Base-by-base conservation (phyloP, 306 rosid genomes). In the Vigna mungo region DNA sequence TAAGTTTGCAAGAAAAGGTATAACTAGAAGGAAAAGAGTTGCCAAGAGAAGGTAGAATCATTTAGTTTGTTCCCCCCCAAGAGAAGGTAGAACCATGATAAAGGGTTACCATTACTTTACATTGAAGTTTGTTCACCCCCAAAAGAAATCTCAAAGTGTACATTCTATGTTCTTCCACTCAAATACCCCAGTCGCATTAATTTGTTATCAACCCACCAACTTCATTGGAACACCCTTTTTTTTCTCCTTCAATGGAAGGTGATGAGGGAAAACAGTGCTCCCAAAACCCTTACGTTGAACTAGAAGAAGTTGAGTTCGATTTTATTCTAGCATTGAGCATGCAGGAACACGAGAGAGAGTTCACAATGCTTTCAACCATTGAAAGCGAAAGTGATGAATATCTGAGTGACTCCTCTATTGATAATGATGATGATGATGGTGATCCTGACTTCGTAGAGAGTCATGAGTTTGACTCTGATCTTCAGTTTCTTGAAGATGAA, bases 261-360 rank as follows among this genome's bases (percentile, higher is more conserved):
- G 89, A 88, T 8, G 80, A 82, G 59, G 76, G 43, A 34, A 86
- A 92, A 72, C 89, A 92, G 30, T 65, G 89, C 54, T 58, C 92
- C 34, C 84, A 74, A 69, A 85, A 52, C 36, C 91, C 91, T 51
- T 82, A 81, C 68, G 79, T 83, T 41, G 82, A 83, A 64, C 84
- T 89, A 23, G 92, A 87, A 64, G 92, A 86, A 84, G 89, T 81
- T 18, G 83, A 85, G 85, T 68, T 83, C 0, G 95, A 92, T 78
- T 85, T 81, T 30, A 66, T 77, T 54, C 81, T 89, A 30, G 91
- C 96, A 72, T 84, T 86, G 39, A 72, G 81, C 46, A 36, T 85
- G 89, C 96, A 89, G 58, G 94, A 89, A 77, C 95, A 88, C 64
- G 95, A 88, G 60, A 76, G 76, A 54, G 72, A 81, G 9, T 70